Conservation (phyloP, 208 protist genomes). For the Tritrichomonas foetus region DNA sequence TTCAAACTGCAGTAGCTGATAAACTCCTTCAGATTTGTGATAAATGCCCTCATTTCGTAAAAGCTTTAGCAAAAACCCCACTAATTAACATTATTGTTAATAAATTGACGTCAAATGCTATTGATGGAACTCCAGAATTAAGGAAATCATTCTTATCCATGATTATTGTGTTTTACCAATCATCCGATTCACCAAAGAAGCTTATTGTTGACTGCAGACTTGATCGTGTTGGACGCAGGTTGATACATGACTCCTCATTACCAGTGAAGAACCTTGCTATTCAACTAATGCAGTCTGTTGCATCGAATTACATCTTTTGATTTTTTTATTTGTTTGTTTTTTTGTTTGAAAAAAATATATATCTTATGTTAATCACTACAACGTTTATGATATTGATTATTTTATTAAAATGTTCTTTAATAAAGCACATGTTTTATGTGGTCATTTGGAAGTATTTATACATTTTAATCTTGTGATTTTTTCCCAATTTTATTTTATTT, state of each 20-base stretch:
- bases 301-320: constrained; percentile 3
- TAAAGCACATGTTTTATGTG: no score
- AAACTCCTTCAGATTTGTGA: not conserved
- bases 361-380: no score
- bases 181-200: not conserved
- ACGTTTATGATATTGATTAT: no score
- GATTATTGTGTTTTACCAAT: not conserved
- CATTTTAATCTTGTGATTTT: no score
- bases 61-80: not conserved
- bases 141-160: not conserved
- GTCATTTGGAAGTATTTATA: no score
- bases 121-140: not conserved
- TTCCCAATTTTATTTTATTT: no score
- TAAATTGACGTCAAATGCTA: not conserved
- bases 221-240: not conserved
- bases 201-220: not conserved
- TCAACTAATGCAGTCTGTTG: not conserved
- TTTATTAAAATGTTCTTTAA: no score
- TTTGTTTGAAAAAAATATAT: no score
- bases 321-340: not conserved
- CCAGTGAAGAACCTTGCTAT: not conserved
- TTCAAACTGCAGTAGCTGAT: not conserved
- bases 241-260: not conserved
- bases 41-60: not conserved
- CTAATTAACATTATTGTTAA: not conserved